Evolutionary conservation across 192 early-diverging fungal species (phyloP), one percentile per base, ranked within the genome.

Genomic region (Linnemannia exigua): DNA sequence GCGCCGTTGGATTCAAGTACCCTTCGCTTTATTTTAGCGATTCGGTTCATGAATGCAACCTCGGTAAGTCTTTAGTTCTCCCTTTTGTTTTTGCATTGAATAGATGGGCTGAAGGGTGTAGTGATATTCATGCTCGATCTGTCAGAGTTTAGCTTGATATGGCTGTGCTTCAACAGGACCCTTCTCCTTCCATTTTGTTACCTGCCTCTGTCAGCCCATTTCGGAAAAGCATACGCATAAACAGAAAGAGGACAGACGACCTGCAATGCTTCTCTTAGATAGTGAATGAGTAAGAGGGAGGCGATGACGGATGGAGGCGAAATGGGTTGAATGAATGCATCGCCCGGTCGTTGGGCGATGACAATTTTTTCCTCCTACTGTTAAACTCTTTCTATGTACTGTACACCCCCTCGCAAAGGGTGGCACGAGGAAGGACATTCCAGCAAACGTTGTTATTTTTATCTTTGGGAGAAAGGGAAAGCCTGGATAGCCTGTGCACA

Each of bases 11-110:
- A 3, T 92, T 81, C 80, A 82, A 89, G 14, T 20, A 89, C 47
- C 91, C 91, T 4, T 51, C 68, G 2, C 72, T 92, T 15, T 90
- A 90, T 70, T 92, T 92, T 71, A 90, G 88, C 58, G 87, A 92
- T 48, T 86, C 89, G 31, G 75, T 89, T 52, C 85, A 89, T 46
- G 91, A 92, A 69, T 92, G 89, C 73, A 92, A 84, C 38, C 87
- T 89, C 78, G 91, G 91, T 92, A 89, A 75, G 74, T 46, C 28
- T 46, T 12, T 25, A 46, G n/a, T n/a, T n/a, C n/a, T n/a, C n/a
- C n/a, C n/a, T n/a, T n/a, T n/a, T n/a, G n/a, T n/a, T n/a, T n/a
- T n/a, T n/a, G n/a, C n/a, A n/a, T n/a, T n/a, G n/a, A n/a, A n/a
- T n/a, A n/a, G n/a, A n/a, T n/a, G n/a, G n/a, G n/a, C n/a, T n/a